Base-by-base conservation (phyloP, 768 basidiomycete genomes). In the Boletus insuetus region DNA sequence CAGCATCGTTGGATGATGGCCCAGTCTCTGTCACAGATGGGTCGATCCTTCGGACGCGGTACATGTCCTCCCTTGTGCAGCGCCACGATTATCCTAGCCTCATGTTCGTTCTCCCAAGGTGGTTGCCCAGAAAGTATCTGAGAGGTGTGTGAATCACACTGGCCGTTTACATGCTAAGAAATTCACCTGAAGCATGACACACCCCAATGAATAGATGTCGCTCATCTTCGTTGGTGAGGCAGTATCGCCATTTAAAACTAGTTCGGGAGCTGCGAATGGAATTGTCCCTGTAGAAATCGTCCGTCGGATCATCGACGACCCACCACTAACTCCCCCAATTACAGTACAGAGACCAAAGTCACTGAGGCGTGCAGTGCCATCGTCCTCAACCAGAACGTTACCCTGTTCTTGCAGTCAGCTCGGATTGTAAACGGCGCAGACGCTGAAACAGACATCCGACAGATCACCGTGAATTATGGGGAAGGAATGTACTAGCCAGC, bases 291-390 rank as follows among this genome's bases (percentile, higher is more conserved):
- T 6, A 22, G 31, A 51, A 16, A 43, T 34, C 12, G 49, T 51
- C 20, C 31, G 29, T 42, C 41, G 49, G 31, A 51, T 42, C 49
- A 51, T 51, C 9, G 49, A 51, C 14, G 49, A 51, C 19, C 49
- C 49, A 4, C 49, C 49, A n/a, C 49, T 42, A 16, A 51, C 32
- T 22, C 49, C 49, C 14, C 49, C 49, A 5, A 51, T 19, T 2
- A 51, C 41, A 34, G 40, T 51, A 22, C 49, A 51, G 31, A 51
- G 49, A 34, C 49, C 49, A 24, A 51, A 51, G 49, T 51, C 49
- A 8, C 14, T 42, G 20, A 43, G 40, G 8, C 49, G 40, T n/a
- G 49, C 49, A 3, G 49, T 51, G 14, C 40, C 49, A 42, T 51
- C 49, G 6, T 19, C 19, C 24, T 51, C 49, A 20, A 51, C 40